Evolutionary conservation across 495 filamentous ascomycete genomes (phyloP).

Genomic region (Penicillium roqueforti): DNA sequence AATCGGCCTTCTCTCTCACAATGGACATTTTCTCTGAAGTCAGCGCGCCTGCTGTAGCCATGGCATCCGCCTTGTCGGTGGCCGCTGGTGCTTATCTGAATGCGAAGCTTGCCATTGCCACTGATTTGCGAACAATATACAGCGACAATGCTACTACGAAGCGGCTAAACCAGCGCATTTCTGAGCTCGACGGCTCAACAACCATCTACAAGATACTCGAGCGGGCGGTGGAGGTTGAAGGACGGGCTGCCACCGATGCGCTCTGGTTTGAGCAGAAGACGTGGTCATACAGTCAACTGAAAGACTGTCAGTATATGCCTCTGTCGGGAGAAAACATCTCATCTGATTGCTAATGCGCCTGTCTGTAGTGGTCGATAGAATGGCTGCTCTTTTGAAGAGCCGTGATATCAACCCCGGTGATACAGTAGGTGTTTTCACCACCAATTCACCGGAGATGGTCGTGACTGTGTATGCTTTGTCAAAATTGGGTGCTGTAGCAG

Average conservation of each 20-base stretch:
- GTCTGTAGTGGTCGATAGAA: conserved; percentile 39
- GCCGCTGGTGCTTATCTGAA: conserved; percentile 48
- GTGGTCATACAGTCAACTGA: conserved; percentile 48
- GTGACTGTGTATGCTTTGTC: conserved; percentile 78
- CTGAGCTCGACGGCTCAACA: conserved; percentile 38
- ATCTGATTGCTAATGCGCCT: neutral
- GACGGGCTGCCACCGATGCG: conserved; percentile 33
- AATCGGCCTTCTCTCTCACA: neutral
- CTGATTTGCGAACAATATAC: conserved; percentile 34
- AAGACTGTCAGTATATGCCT: conserved; percentile 34
- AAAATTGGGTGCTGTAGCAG: conserved; percentile 76
- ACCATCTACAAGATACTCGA: conserved; percentile 46
- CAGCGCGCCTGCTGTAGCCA: conserved; percentile 30
- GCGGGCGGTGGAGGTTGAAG: conserved; percentile 37
- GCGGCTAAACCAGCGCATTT: conserved; percentile 37
- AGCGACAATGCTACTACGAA: conserved; percentile 33
- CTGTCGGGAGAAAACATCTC: neutral
- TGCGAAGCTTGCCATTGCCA: conserved; percentile 43
- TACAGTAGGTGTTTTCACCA: conserved; percentile 45
- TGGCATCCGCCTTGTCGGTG: conserved; percentile 38
- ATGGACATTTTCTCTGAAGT: conserved; percentile 41
- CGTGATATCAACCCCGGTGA: conserved; percentile 37
- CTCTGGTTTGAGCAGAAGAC: conserved; percentile 51
- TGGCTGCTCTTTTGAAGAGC: conserved; percentile 40
- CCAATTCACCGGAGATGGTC: conserved; percentile 78